Evolutionary conservation across 768 basidiomycete genomes (phyloP), one percentile per base, ranked within the genome.

Genomic region (Kwoniella shandongensis): DNA sequence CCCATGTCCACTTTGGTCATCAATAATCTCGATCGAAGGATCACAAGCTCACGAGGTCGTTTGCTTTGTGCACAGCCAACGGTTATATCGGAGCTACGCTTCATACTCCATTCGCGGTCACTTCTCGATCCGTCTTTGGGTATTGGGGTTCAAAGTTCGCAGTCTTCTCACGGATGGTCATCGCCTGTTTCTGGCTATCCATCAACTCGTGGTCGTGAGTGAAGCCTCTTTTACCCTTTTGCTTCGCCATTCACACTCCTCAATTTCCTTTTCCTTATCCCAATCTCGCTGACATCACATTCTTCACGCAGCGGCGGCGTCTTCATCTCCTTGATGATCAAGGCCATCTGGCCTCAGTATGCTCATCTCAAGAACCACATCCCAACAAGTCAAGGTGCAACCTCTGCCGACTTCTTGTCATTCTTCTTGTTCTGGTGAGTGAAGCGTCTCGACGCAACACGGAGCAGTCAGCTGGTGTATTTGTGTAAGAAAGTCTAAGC

Each of bases 321-420:
- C 60, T 77, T 67, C 52, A 54, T 76, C 56, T 52, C 65, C 53
- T 61, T 72, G 57, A 74, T 75, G 71, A 66, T 75, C 20, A 59
- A 65, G 26, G 65, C 76, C 6, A 77, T 77, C 54, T 77, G 76
- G 76, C 76, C 76, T 0, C 61, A 60, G 1, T 67, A 67, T 45
- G 51, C 48, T 10, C 47, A 27, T 8, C 46, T 70, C 27, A 47
- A 59, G 13, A 75, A 77, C 63, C 20, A 53, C 0, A 52, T 73
- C 5, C 66, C 74, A 0, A 50, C 54, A 13, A 44, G 44, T 32
- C 63, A 66, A 25, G 73, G 73, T 12, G 63, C 75, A 46, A 68
- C 69, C 10, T 63, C 66, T 1, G 58, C 62, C 29, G 52, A 62
- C 20, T 51, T 77, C 56, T 57, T 74, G 35, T 69, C 71, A 11